Evolutionary conservation across 768 basidiomycete genomes (phyloP), one percentile per base, ranked within the genome.

Genomic region (Hemileccinum impolitum): DNA sequence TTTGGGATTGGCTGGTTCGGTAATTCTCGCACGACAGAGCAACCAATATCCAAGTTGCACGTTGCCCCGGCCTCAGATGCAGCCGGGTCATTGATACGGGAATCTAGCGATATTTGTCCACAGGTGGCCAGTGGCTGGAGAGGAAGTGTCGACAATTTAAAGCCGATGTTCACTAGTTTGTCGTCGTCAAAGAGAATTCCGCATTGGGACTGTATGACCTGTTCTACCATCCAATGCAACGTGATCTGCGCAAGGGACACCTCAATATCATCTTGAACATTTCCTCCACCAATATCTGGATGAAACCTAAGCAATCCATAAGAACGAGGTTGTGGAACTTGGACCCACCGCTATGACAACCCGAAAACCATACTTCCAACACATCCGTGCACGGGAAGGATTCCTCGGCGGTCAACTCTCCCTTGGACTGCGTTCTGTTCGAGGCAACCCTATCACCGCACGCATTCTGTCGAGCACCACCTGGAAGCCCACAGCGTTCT

Each of bases 281-380:
- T 65, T 15, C 85, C 84, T 13, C 89, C 89, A 18, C 89, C 89
- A 17, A 90, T 71, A 60, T 90, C 87, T 87, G 42, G 21, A 44
- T 41, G 34, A 34, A 28, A 8, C 7, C 2, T 47, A 2, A 52
- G 51, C 17, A 39, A 47, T 41, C 32, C 19, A 12, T 17, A 7
- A 39, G 36, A 45, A n/a, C 15, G 11, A 39, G 25, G 8, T 18
- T 1, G 28, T 31, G 3, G 34, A 28, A 39, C 25, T 4, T 12
- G 31, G 35, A 65, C 81, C 47, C 50, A 88, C 87, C 87, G 37
- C 68, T 62, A 57, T 90, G 89, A 52, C 81, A 80, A 2, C 89
- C 89, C 6, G 80, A 57, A 57, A 92, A 92, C 87, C 87, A 92
- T 3, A 90, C 87, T 61, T 92, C 89, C 12, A 82, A 61, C 13